phyloP scores from a whole-genome alignment of 164 flowering plant genomes.

The Berberis vulgaris region DNA sequence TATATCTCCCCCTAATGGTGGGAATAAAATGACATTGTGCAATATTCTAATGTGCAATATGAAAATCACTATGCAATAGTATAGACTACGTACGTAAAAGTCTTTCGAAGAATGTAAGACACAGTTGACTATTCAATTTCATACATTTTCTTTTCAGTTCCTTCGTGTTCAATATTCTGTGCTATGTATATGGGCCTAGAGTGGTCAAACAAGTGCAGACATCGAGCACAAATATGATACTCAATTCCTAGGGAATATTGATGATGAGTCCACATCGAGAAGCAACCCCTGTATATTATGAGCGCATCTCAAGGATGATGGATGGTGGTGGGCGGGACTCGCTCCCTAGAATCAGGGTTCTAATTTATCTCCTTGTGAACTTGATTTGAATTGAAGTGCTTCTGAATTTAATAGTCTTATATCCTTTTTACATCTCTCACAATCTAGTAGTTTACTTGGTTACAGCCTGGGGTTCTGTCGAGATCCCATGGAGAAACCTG shows the following conservation, averaged over 20 bases:
- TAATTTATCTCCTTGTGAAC: neutral
- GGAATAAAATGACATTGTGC: too few relatives aligned
- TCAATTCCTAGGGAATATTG: neutral
- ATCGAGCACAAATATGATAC: neutral
- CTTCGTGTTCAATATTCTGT: neutral
- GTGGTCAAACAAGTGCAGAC: neutral
- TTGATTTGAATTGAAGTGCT: neutral
- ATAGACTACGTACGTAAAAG: too few relatives aligned
- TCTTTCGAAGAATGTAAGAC: too few relatives aligned
- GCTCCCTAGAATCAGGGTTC: neutral
- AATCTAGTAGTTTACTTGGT: neutral
- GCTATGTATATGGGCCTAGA: neutral
- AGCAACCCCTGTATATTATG: neutral
- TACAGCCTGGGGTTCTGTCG: neutral
- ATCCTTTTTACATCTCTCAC: neutral
- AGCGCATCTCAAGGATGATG: neutral
- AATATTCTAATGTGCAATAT: too few relatives aligned
- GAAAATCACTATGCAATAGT: too few relatives aligned
- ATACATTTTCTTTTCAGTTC: too few relatives aligned
- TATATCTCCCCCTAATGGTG: too few relatives aligned
- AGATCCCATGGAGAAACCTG: conserved; percentile 22
- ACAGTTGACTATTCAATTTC: too few relatives aligned
- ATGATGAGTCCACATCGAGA: neutral
- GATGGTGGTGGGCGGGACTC: too few relatives aligned
- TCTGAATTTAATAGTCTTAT: neutral